phyloP scores from a whole-genome alignment of 495 filamentous ascomycete genomes.

The Trichocladium uniseriatum region DNA sequence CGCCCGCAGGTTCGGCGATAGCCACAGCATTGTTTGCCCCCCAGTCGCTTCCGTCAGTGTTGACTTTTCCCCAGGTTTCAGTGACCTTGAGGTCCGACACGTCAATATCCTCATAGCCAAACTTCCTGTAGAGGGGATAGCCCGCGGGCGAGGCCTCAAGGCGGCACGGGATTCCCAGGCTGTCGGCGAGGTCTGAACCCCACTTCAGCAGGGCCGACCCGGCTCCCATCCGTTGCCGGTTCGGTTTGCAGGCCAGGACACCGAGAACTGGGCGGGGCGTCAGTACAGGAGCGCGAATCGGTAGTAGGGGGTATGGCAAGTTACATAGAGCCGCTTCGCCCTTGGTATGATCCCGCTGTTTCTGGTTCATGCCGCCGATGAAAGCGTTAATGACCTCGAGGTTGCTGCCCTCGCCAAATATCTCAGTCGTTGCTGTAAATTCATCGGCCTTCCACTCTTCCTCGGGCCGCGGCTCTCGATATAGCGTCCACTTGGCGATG shows the following conservation, averaged over 20 bases:
- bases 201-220: constrained; percentile 21
- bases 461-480: constrained; percentile 14
- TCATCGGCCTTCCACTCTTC: constrained; percentile 19
- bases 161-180: constrained; percentile 14
- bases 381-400: constrained; percentile 18
- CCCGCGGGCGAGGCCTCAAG: constrained; percentile 22
- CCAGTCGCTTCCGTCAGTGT: constrained; percentile 16
- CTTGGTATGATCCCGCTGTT: constrained; percentile 7
- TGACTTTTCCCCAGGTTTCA: constrained; percentile 14
- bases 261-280: constrained; percentile 14
- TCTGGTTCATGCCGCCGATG: constrained; percentile 15
- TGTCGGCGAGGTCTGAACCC: constrained; percentile 22
- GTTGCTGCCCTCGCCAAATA: constrained; percentile 18
- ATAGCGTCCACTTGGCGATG: constrained; percentile 20
- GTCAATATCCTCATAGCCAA: constrained; percentile 20
- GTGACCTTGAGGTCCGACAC: constrained; percentile 18
- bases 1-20: constrained; percentile 11
- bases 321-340: constrained; percentile 23
- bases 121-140: constrained; percentile 20
- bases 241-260: constrained; percentile 15
- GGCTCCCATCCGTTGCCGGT: constrained; percentile 20
- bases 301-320: neutral
- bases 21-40: constrained; percentile 17
- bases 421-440: constrained; percentile 11
- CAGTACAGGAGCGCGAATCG: neutral